These are phyloP conservation scores for Perilla frutescens DNA, from an alignment of 257 asterid species.

Conservation along the genomic window DNA sequence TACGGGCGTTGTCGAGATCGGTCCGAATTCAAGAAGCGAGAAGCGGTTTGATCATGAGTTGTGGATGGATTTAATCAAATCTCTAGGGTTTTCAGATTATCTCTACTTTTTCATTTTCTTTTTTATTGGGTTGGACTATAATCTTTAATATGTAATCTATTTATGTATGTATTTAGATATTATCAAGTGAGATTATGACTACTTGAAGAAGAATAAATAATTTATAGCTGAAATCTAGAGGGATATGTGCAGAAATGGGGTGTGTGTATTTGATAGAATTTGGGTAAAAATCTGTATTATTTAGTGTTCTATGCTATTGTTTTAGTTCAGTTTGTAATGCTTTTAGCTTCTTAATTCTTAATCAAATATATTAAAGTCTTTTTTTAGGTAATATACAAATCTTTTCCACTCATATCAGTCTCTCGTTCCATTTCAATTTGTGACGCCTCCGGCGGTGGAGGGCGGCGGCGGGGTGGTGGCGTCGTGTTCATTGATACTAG, in stretches of 20 bases:
- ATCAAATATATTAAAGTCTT: neutral
- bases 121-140: neutral
- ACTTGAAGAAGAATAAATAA: neutral
- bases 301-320: neutral
- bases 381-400: too few relatives aligned
- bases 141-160: conserved; percentile 23
- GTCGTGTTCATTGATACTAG: too few relatives aligned
- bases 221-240: conserved; percentile 8
- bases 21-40: conserved; percentile 23
- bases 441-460: too few relatives aligned
- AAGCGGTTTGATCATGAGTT: conserved; percentile 8
- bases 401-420: too few relatives aligned
- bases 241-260: conserved; percentile 10
- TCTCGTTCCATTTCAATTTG: too few relatives aligned
- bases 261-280: conserved; percentile 2
- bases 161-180: conserved; percentile 20
- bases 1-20: conserved; percentile 40
- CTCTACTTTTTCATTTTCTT: neutral
- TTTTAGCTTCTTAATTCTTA: neutral
- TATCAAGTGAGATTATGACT: conserved; percentile 16
- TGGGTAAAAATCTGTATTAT: conserved; percentile 8
- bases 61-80: neutral
- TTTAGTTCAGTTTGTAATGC: conserved; percentile 29
- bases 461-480: too few relatives aligned
- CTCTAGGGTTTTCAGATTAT: neutral